Evolutionary conservation across 2,329 filamentous ascomycete genomes (phyloP), one percentile per base, ranked within the genome.

Genomic region (Ophiobolus disseminans): DNA sequence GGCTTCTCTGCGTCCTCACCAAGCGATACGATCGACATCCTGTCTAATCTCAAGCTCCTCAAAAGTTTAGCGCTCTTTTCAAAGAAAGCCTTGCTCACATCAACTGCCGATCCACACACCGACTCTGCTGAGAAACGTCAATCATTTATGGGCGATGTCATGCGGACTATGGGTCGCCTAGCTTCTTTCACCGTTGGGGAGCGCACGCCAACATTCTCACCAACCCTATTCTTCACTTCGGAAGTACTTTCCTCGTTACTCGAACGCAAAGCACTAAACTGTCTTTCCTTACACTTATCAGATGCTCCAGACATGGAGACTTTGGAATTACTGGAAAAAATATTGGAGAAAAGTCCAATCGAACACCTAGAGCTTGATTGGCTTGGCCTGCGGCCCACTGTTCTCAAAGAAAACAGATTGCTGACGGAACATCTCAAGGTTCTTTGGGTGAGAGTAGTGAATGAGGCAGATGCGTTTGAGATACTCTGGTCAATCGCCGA

Each of bases 331-430:
- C 40, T 70, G 22, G 47, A 57, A 21, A 34, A 39, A 0, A 60
- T 61, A 16, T 48, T 69, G 17, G 28, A 40, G 7, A 43, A 38
- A 7, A 54, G 53, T 3, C 45, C 44, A 2, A 55, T 70, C 17
- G 25, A 52, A 16, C 40, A 23, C 3, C 39, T 70, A 20, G 60
- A 68, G 31, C 57, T 69, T 5, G 55, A 65, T 41, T 70, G 65
- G 66, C 62, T 65, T 1, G 44, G 57, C 17, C 22, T 69, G 2
- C 45, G 62, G 5, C 40, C 56, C 11, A 37, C 43, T 5, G 26
- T 57, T 4, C 22, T 70, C 23, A 44, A 56, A 21, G 20, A 38
- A 2, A 55, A 58, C 28, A 26, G 36, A 5, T 36, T 67, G 7
- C 23, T 64, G 2, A 45, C 55, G 11, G 36, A 39, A 13, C 17